Evolutionary conservation across 331 rosid genomes (phyloP), one percentile per base, ranked within the genome.

Genomic region (Acacia concinna): DNA sequence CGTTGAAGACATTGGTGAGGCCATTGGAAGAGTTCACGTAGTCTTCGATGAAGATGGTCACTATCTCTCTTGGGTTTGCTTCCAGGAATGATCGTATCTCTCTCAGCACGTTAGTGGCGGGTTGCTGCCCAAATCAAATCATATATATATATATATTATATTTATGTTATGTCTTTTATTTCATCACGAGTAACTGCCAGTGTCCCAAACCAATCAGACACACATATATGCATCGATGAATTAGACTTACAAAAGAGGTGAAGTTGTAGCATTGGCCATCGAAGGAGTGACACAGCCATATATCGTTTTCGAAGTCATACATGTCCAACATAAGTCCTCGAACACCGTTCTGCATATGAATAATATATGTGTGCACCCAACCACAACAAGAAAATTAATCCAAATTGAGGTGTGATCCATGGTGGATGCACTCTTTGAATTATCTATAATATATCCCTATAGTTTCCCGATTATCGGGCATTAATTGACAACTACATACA

Each of bases 31-130:
- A 81, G 4, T 81, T 78, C 41, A 90, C 94, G 52, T 88, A 90
- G 84, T 90, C 94, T 72, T 90, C 92, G 1, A 90, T 88, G 79
- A 90, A 88, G 47, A 90, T 85, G 30, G 94, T 90, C 77, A 90
- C 86, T 18, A 90, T 88, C 85, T 90, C 92, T 1, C 86, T 78
- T 12, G 87, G 86, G 69, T 86, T 90, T 65, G 74, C 67, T 6
- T 79, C 94, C 86, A 88, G 15, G 65, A 90, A 90, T 18, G 52
- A 25, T 30, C 38, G 51, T 31, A 88, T 85, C 18, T 88, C 94
- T 63, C 64, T 86, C 63, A 90, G 82, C 46, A 82, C 87, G n/a
- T 83, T 85, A 27, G 86, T 46, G 10, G 92, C 92, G 13, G 74
- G 74, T 41, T 68, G 23, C 74, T 68, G 74, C 5, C 8, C 71